These are phyloP conservation scores for Gamsiella multidivaricata DNA, from an alignment of 192 early-diverging fungal genomes.

Conservation along the genomic window DNA sequence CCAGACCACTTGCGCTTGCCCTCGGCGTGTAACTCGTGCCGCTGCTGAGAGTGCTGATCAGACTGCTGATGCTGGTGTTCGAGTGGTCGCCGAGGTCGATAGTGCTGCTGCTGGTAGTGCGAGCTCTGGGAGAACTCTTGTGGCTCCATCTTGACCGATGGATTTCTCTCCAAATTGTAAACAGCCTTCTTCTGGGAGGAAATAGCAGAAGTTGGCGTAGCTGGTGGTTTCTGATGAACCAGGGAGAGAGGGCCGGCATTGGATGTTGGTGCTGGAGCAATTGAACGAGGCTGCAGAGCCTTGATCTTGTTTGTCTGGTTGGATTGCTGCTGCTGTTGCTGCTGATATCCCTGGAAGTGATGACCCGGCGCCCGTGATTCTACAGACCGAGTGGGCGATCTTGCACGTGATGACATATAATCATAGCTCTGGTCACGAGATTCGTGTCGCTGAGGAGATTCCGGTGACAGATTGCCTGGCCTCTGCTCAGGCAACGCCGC, in stretches of 20 bases:
- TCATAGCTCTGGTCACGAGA: not conserved
- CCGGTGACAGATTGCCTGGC: not conserved
- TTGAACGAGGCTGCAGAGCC: conserved; percentile 21
- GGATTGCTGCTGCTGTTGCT: conserved; percentile 6
- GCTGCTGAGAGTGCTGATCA: not conserved
- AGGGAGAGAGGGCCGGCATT: conserved; percentile 3
- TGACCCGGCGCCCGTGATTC: not conserved
- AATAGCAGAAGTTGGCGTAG: not conserved
- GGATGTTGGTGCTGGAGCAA: conserved; percentile 31
- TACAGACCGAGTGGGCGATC: not conserved
- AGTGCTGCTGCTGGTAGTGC: not conserved
- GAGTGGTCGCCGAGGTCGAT: not conserved
- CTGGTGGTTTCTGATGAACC: not conserved
- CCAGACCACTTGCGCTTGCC: conserved; percentile 34
- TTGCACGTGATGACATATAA: not conserved
- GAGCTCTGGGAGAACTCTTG: conserved; percentile 1
- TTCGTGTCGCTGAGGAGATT: not conserved
- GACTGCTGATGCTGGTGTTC: not conserved
- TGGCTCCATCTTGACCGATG: conserved; percentile 26
- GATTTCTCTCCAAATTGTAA: not conserved
- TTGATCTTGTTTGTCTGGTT: conserved; percentile 10
- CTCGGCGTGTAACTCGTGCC: not conserved
- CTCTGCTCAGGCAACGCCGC: conserved; percentile 34
- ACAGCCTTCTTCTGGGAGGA: not conserved
- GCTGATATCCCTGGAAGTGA: not conserved